phyloP scores from a whole-genome alignment of 1,284 basidiomycete species.

The Ganoderma lingzhi region DNA sequence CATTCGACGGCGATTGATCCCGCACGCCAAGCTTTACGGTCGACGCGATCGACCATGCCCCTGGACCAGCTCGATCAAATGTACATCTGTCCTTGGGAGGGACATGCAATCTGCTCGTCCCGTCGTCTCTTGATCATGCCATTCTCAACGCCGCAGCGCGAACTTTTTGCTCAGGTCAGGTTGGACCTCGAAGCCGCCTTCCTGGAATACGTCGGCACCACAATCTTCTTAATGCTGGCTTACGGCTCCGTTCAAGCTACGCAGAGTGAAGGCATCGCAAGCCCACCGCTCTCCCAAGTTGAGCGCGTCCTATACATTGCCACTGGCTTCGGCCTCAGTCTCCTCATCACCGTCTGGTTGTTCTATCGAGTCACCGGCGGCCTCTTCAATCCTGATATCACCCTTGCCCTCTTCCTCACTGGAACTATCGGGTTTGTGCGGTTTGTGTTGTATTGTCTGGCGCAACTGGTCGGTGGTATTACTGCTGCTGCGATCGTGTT shows the following conservation, averaged over 20 bases:
- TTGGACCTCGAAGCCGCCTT: slow-evolving; percentile 55
- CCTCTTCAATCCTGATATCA: slow-evolving; percentile 77
- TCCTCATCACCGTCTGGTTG: slow-evolving; percentile 76
- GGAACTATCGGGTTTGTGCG: slow-evolving; percentile 68
- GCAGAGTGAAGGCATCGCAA: slow-evolving; percentile 34
- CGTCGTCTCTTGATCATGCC: background rate
- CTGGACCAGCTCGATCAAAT: background rate
- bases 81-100: background rate
- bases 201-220: slow-evolving; percentile 65
- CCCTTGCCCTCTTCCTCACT: slow-evolving; percentile 65
- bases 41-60: background rate
- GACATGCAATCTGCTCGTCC: too few species aligned
- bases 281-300: slow-evolving; percentile 44
- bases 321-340: slow-evolving; percentile 68
- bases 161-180: slow-evolving; percentile 25
- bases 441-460: slow-evolving; percentile 68
- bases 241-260: slow-evolving; percentile 66
- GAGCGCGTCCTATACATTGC: slow-evolving; percentile 66
- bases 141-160: slow-evolving; percentile 2
- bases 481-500: slow-evolving; percentile 65
- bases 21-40: background rate
- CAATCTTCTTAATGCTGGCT: slow-evolving; percentile 67
- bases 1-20: background rate
- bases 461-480: slow-evolving; percentile 72
- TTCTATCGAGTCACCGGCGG: slow-evolving; percentile 80